Percentiles rank a stretch among this genome's conserved stretches.
Conservation (phyloP, 2,329 filamentous ascomycete species). For the Stenocarpella maydis region DNA sequence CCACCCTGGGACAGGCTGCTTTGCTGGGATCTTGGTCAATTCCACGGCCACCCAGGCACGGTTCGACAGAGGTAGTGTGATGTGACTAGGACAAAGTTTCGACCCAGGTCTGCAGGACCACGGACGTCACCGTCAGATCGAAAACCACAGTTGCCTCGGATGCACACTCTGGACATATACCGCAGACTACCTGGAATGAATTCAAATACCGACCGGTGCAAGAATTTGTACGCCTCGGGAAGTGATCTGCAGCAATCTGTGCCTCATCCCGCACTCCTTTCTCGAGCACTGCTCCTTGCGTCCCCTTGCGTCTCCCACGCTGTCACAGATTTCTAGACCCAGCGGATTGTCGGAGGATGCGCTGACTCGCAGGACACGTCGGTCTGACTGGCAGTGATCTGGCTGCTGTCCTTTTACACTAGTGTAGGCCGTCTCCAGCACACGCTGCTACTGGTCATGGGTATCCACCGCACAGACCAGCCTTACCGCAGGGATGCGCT, state of each 20-base stretch:
- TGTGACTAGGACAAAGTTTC: conserved; percentile 11
- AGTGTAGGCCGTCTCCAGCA: background rate
- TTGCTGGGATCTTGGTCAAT: background rate
- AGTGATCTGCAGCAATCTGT: conserved; percentile 31
- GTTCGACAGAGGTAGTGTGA: conserved; percentile 22
- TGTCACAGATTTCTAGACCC: conserved; percentile 14
- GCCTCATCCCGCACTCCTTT: conserved; percentile 29
- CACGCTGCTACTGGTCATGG: conserved; percentile 7
- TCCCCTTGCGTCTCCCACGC: background rate
- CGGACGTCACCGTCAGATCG: conserved; percentile 26
- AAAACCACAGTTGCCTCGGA: conserved; percentile 23
- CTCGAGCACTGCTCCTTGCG: too few relatives aligned
- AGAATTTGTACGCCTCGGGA: conserved; percentile 7
- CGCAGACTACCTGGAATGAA: conserved; percentile 13
- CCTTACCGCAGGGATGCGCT: conserved; percentile 10
- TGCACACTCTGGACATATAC: background rate
- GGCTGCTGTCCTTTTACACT: background rate
- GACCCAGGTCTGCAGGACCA: conserved; percentile 24
- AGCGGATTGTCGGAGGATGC: conserved; percentile 22
- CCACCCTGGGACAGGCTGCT: conserved; percentile 9
- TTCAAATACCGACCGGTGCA: conserved; percentile 20
- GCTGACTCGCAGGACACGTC: conserved; percentile 30
- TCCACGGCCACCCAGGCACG: background rate
- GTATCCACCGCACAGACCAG: conserved; percentile 5
- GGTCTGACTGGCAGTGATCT: conserved; percentile 25